Base-by-base conservation (phyloP, 2,329 filamentous ascomycete genomes). In the Cercospora beticola region DNA sequence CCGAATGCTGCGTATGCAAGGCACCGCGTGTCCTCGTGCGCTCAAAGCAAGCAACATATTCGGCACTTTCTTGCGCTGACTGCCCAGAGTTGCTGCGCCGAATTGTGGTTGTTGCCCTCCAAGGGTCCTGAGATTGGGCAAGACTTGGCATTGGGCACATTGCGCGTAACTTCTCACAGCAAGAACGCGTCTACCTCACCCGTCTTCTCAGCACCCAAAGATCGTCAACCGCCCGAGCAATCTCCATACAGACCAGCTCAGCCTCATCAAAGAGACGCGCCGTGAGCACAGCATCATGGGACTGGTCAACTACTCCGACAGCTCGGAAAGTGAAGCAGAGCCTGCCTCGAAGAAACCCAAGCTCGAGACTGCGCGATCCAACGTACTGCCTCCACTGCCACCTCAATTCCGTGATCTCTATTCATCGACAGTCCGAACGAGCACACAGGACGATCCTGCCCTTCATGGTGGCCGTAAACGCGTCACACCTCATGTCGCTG, bases 351-450 rank as follows among this genome's bases (percentile, higher is more conserved):
- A 74, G 70, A 76, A 74, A 69, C 65, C 60, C n/a, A 74, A 67
- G 18, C 23, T 69, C 18, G 64, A 54, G 54, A 21, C 54, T 21
- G 63, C 12, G 43, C 52, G 62, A 46, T n/a, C 43, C 36, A 64
- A 56, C 2, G 46, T 67, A 18, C 71, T 76, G 18, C 78, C 78
- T 31, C 92, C 93, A 8, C 85, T 97, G 23, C 94, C 94, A 8
- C 80, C 88, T 12, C 83, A 87, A 65, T 98, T 99, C 79, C 92
- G 93, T 79, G 92, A 97, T 79, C 86, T 98, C 65, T 98, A 99
- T 81, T 91, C 94, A 30, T 90, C 92, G 10, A 92, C 89, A 49
- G 89, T 92, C 62, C 89, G 94, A 70, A 84, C 91, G 71, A 92
- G 91, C 79, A 90, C 90, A 49, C 85, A 84, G 74, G 95, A 98